Base-by-base conservation (phyloP, 345 rosid species). In the Aurinia saxatilis region DNA sequence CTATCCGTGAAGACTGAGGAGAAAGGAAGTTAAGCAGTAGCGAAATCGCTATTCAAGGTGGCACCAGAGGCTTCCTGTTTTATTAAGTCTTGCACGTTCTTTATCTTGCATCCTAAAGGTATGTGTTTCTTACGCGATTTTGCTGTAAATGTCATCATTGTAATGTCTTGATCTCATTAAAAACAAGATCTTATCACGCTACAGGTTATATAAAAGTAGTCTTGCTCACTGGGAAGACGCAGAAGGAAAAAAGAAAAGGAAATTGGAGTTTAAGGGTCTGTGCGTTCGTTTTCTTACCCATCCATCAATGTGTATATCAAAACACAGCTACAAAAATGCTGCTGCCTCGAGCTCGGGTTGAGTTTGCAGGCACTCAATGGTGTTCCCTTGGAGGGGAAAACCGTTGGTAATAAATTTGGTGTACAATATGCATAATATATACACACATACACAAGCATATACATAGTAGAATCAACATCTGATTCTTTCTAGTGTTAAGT, bases 401-500 rank as follows among this genome's bases (percentile, higher is more conserved):
- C 58, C 46, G 35, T 60, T 61, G 50, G 50, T 56, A 51, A 68
- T 68, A 60, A 60, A 55, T 16, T 60, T 60, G 73, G 41, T 51
- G 63, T 61, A 27, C 44, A 29, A 45, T 70, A 61, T 53, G 35
- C 61, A 60, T 64, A 63, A 66, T 13, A 29, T 31, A 44, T 0
- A 67, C 39, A 68, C 60, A 69, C 35, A 54, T 55, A 71, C 55
- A 71, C 69, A 33, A 45, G 64, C 75, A 57, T 71, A 50, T 65
- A 64, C 70, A 57, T 50, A 10, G 61, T 57, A 35, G 75, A 71
- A 71, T 71, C 75, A 71, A 50, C 35, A 36, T 64, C 65, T 71
- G 75, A 71, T 71, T 71, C 75, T 64, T 55, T 48, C 14, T n/a
- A 57, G 63, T 57, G 39, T 6, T 4, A 35, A 31, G 70, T 50